A percentile compares a stretch with the other conserved stretches of the same genome.
Evolutionary conservation across 2,329 filamentous ascomycete genomes (phyloP).

Genomic region (Calcarisporium arbuscula): DNA sequence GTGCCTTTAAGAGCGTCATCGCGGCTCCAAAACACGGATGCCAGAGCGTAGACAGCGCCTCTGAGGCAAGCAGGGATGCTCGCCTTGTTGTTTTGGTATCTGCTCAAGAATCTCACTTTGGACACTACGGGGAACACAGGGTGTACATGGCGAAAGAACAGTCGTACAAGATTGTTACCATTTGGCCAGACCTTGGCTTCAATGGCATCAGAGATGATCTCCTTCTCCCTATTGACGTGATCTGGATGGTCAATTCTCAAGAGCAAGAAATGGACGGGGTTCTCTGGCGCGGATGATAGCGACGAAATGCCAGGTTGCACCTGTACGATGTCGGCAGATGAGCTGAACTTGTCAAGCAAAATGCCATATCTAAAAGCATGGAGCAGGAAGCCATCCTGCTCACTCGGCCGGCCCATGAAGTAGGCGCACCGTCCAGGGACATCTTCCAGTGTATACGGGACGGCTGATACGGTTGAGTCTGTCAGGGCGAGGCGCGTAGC

Average conservation of each 20-base stretch:
- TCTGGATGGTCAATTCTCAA: slow-evolving; percentile 28
- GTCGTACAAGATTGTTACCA: slow-evolving; percentile 23
- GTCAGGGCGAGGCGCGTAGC: slow-evolving; percentile 12
- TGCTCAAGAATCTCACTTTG: slow-evolving; percentile 25
- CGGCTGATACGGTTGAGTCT: no score
- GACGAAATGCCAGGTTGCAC: slow-evolving; percentile 27
- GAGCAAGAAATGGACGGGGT: slow-evolving; percentile 31
- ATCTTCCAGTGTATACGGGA: no score
- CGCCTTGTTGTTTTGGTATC: slow-evolving; percentile 21
- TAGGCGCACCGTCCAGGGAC: slow-evolving; percentile 34
- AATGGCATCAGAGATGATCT: slow-evolving; percentile 24
- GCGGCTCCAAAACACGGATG: slow-evolving; percentile 15
- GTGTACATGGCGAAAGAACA: slow-evolving; percentile 33
- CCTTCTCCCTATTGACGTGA: slow-evolving; percentile 23
- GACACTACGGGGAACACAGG: slow-evolving; percentile 28
- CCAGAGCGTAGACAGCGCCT: slow-evolving; percentile 27
- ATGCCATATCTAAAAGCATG: slow-evolving; percentile 41
- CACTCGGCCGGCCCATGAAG: slow-evolving; percentile 36
- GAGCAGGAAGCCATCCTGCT: slow-evolving; percentile 41
- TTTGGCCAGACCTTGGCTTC: slow-evolving; percentile 24
- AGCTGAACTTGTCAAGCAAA: slow-evolving; percentile 34
- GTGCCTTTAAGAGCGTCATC: no score
- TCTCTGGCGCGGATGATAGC: slow-evolving; percentile 7
- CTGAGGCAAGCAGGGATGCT: slow-evolving; percentile 28
- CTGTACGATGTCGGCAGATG: slow-evolving; percentile 38